Percentiles rank a stretch among this genome's conserved stretches.
These are phyloP conservation scores for Lachnellula hyalina DNA, from an alignment of 2,329 filamentous ascomycete genomes.

Conservation along the genomic window DNA sequence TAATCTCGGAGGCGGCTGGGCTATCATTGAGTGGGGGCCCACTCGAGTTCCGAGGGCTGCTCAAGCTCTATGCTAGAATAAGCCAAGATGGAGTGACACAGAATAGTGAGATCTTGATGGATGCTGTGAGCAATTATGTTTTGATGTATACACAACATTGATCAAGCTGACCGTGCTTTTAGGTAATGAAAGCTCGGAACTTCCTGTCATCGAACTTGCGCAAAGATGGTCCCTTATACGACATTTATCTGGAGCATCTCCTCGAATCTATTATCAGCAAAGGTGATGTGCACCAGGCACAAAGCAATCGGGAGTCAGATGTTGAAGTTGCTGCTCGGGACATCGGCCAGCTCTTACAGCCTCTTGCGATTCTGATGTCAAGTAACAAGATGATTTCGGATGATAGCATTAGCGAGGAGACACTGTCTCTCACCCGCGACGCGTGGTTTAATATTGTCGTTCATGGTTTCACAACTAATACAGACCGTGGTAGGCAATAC, in stretches of 20 bases:
- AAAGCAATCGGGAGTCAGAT: slow-evolving; percentile 70
- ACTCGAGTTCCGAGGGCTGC: slow-evolving; percentile 76
- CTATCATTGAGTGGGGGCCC: slow-evolving; percentile 73
- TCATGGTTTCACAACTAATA: slow-evolving; percentile 78
- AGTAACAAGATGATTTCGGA: slow-evolving; percentile 49
- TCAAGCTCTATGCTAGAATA: slow-evolving; percentile 77
- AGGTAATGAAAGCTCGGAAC: slow-evolving; percentile 73
- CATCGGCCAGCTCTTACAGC: slow-evolving; percentile 81
- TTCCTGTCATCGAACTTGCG: slow-evolving; percentile 67
- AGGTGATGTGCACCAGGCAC: slow-evolving; percentile 74
- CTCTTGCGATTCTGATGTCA: slow-evolving; percentile 80
- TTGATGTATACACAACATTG: neutral
- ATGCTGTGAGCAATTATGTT: slow-evolving; percentile 54
- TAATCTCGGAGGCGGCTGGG: slow-evolving; percentile 75
- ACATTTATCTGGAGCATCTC: slow-evolving; percentile 77
- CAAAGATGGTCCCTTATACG: slow-evolving; percentile 68
- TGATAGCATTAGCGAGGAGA: slow-evolving; percentile 56
- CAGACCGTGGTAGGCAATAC: slow-evolving; percentile 67
- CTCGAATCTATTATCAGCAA: slow-evolving; percentile 85
- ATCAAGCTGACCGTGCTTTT: neutral
- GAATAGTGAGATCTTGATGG: slow-evolving; percentile 60
- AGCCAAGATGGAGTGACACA: slow-evolving; percentile 68
- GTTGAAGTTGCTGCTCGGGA: slow-evolving; percentile 78
- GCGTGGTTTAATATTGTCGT: slow-evolving; percentile 98
- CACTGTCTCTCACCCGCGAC: slow-evolving; percentile 72